phyloP scores from a whole-genome alignment of 202 grass and related monocot genomes.

The Schoenoplectus triqueter region DNA sequence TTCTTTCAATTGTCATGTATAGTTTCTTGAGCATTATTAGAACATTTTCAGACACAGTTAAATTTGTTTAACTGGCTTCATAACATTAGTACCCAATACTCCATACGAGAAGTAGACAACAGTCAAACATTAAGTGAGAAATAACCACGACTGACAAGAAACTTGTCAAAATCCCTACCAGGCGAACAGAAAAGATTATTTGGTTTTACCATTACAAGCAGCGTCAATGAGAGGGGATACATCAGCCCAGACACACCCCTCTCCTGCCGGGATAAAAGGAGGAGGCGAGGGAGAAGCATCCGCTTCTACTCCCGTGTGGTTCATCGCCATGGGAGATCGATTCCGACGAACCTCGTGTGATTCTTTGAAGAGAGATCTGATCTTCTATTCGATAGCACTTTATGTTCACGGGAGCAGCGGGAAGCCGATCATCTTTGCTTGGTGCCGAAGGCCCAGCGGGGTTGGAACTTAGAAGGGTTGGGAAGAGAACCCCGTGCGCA shows the following conservation, averaged over 20 bases:
- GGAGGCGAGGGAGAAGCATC: constrained; percentile 42
- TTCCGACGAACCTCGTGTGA: too few relatives aligned
- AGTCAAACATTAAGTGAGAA: constrained; percentile 28
- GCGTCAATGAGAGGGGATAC: constrained; percentile 64
- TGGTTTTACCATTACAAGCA: constrained; percentile 70
- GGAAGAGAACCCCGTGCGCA: too few relatives aligned
- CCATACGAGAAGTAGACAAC: not conserved
- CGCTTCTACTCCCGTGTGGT: constrained; percentile 10
- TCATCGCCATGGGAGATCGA: constrained; percentile 39
- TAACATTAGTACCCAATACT: not conserved
- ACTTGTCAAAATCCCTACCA: not conserved
- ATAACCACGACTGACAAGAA: not conserved
- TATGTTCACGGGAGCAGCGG: too few relatives aligned
- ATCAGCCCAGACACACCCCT: constrained; percentile 69
- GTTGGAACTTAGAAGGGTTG: too few relatives aligned
- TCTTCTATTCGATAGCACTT: constrained; percentile 11
- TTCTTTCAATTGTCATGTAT: not conserved
- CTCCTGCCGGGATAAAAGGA: constrained; percentile 47
- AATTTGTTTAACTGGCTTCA: not conserved
- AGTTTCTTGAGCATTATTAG: not conserved
- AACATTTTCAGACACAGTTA: not conserved
- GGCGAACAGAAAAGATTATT: not conserved
- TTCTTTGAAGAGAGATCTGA: constrained; percentile 8
- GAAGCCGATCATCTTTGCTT: too few relatives aligned
- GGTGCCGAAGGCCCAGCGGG: too few relatives aligned